These are phyloP conservation scores for Cryoendolithus antarcticus DNA, from an alignment of 2,329 filamentous ascomycete genomes.

Conservation along the genomic window DNA sequence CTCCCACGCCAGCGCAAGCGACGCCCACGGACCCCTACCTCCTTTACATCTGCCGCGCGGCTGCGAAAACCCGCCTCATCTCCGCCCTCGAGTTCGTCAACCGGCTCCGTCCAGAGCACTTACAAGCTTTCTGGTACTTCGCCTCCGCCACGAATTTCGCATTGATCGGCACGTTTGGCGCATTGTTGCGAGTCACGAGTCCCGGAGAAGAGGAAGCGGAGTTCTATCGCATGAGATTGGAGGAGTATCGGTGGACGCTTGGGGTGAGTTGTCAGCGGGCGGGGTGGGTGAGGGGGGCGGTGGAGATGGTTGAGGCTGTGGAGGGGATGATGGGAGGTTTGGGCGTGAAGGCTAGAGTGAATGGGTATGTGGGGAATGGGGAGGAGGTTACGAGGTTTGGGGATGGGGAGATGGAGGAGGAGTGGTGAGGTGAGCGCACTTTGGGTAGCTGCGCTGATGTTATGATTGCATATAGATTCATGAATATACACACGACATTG, in stretches of 20 bases:
- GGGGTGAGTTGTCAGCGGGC: constrained; percentile 69
- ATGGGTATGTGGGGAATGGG: neutral
- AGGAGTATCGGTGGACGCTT: constrained; percentile 89
- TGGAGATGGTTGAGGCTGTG: constrained; percentile 33
- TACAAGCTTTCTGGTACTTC: constrained; percentile 89
- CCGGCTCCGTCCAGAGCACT: constrained; percentile 70
- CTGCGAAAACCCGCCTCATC: constrained; percentile 86
- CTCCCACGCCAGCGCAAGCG: neutral
- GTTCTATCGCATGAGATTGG: constrained; percentile 75
- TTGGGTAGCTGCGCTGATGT: too few species aligned
- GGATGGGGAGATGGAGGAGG: too few species aligned
- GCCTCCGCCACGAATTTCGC: constrained; percentile 84
- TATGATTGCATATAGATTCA: too few species aligned
- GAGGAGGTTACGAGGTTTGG: neutral
- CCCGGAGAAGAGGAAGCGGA: constrained; percentile 80
- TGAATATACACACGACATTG: too few species aligned
- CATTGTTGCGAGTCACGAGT: constrained; percentile 77
- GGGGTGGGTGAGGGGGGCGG: constrained; percentile 34
- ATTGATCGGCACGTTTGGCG: constrained; percentile 86
- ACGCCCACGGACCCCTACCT: constrained; percentile 57
- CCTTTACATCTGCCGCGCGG: constrained; percentile 81
- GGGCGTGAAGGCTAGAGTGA: constrained; percentile 28
- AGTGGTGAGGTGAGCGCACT: too few species aligned
- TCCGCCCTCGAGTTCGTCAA: constrained; percentile 97
- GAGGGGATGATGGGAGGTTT: constrained; percentile 32